phyloP scores from a whole-genome alignment of 352 stramenopile genomes.

The Globisporangium yorkense region DNA sequence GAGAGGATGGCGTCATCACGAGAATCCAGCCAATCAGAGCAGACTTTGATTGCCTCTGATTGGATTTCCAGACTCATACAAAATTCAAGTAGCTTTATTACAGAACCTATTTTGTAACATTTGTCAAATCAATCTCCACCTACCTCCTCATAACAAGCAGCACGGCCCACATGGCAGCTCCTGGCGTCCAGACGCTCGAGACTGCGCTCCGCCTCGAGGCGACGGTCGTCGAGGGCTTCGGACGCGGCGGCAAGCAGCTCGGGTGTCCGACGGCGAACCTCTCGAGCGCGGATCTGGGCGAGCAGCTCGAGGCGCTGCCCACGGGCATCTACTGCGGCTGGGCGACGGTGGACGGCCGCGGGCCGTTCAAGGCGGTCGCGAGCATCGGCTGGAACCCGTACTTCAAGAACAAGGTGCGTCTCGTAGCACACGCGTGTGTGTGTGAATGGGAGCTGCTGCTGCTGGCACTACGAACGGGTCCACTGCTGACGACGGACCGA shows the following conservation, averaged over 20 bases:
- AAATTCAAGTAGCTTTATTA: no score
- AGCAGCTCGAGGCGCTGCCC: conserved; percentile 64
- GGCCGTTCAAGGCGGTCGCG: conserved; percentile 92
- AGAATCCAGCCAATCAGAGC: no score
- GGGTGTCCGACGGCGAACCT: conserved; percentile 96
- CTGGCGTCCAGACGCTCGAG: conserved; percentile 41
- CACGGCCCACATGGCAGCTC: no score
- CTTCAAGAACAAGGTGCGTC: conserved; percentile 87
- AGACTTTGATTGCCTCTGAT: no score
- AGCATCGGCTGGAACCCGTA: conserved; percentile 96
- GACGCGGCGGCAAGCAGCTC: conserved; percentile 94
- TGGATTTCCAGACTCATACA: no score
- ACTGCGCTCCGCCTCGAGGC: conserved; percentile 77
- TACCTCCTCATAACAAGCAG: no score
- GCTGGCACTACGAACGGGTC: not conserved
- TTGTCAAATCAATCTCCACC: no score
- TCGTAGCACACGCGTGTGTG: not conserved
- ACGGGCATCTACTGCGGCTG: conserved; percentile 95
- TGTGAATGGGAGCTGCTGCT: conserved; percentile 2
- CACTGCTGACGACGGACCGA: no score
- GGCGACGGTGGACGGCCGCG: conserved; percentile 81
- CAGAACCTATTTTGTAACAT: no score
- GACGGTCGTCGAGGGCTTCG: conserved; percentile 91
- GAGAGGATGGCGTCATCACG: no score
- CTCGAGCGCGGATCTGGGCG: conserved; percentile 77